Base-by-base conservation (phyloP, 139 green algal genomes). In the Tetratostichococcus sp. region DNA sequence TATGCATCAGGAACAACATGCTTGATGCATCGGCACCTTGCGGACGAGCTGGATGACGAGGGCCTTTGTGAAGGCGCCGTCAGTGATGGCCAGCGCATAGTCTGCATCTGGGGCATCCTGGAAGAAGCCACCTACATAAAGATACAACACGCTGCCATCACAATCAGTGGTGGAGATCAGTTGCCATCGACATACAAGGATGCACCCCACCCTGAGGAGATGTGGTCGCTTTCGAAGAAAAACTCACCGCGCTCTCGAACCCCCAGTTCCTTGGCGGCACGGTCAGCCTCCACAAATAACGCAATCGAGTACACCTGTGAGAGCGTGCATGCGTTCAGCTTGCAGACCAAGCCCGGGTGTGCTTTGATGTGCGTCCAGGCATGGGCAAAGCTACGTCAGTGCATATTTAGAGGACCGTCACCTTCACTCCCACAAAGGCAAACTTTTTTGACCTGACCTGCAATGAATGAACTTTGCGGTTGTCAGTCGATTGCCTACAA, bases 61-160 rank as follows among this genome's bases (percentile, higher is more conserved):
- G 4, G 75, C 73, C 75, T 96, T 96, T 70, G 80, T 75, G 68
- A 94, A 96, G 22, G 89, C 91, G 1, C 91, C 91, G 69, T 96
- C 91, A 2, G 89, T 65, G 30, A 94, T 57, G 0, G 89, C 89
- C 0, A 76, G 71, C 70, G 79, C 83, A 73, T 85, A 95, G 77
- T 95, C 91, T 34, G 90, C 87, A 67, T 95, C 86, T 1, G 26
- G 65, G n/a, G 34, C 67, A 34, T 43, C 67, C 30, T 81, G 69
- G 23, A 85, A 84, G 31, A 85, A 85, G 58, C 79, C 79, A 39
- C 77, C 77, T 42, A 77, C 80, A 76, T 35, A 50, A 30, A 0
- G 19, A 23, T 43, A 22, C 33, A 34, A 28, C 21, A 35, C 33
- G n/a, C n/a, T 65, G 69, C 2, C 21, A 33, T 65, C 69, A 62